Conservation (phyloP, 805 yeast genomes). For the Yarrowia porcina region DNA sequence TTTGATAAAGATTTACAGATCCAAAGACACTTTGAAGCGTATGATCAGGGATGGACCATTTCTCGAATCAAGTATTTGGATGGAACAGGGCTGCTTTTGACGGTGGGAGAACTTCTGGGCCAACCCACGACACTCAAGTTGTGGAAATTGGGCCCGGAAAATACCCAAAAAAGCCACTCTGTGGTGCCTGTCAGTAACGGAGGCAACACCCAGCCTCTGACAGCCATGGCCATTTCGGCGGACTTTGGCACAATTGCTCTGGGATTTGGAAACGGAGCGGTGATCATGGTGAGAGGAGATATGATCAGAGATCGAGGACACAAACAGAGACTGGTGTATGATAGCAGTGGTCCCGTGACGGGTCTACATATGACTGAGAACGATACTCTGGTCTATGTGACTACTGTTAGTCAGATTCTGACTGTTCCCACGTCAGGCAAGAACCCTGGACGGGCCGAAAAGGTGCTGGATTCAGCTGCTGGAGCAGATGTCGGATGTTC, state of each 20-base stretch:
- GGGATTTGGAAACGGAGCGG: constrained; percentile 83
- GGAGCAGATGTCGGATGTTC: constrained; percentile 50
- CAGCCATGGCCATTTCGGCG: constrained; percentile 54
- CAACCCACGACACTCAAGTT: constrained; percentile 63
- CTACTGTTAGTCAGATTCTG: constrained; percentile 70
- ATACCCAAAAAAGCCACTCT: constrained; percentile 53
- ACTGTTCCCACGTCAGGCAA: constrained; percentile 75
- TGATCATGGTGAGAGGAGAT: constrained; percentile 82
- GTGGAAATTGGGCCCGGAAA: constrained; percentile 58
- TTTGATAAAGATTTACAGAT: constrained; percentile 51
- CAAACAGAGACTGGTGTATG: constrained; percentile 75
- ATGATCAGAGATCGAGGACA: constrained; percentile 84
- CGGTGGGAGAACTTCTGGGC: constrained; percentile 70
- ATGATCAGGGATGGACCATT: constrained; percentile 61
- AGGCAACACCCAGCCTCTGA: constrained; percentile 71
- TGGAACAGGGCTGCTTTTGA: constrained; percentile 53
- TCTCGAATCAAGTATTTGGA: constrained; percentile 53
- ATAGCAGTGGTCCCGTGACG: constrained; percentile 67
- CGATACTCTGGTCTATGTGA: constrained; percentile 52
- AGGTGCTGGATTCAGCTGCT: constrained; percentile 43
- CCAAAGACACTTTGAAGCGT: constrained; percentile 55
- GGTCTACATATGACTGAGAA: constrained; percentile 55
- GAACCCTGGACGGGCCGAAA: constrained; percentile 62
- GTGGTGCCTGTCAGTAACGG: constrained; percentile 65
- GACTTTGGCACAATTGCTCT: constrained; percentile 64